Conservation (phyloP, 2,329 filamentous ascomycete species). For the Botrytis sinoallii region DNA sequence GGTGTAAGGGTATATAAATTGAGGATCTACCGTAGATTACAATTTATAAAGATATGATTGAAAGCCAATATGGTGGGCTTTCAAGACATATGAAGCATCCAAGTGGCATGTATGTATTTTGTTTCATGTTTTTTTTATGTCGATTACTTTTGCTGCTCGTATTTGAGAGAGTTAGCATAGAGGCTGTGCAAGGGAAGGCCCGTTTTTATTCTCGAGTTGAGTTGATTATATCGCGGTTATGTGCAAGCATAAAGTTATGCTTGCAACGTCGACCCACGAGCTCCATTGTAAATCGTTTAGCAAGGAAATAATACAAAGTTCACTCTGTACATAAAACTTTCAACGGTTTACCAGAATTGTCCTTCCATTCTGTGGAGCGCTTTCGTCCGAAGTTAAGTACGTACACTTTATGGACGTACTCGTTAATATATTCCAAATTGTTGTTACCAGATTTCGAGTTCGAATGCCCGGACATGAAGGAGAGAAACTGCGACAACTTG, state of each 20-base stretch:
- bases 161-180: neutral
- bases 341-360: neutral
- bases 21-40: neutral
- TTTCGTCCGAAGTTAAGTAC: neutral
- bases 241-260: constrained; percentile 7
- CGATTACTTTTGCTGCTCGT: neutral
- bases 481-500: neutral
- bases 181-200: neutral
- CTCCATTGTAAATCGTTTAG: neutral
- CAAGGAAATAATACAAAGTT: neutral
- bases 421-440: neutral
- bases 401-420: neutral
- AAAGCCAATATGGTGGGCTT: neutral
- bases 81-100: neutral
- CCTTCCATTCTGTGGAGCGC: constrained; percentile 1
- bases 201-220: neutral
- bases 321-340: neutral
- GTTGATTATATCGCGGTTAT: neutral
- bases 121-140: neutral
- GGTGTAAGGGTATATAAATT: neutral
- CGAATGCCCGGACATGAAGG: neutral
- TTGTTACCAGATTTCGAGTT: neutral
- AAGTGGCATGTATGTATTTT: neutral
- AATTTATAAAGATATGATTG: neutral
- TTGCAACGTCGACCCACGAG: neutral